Base-by-base conservation (phyloP, 345 rosid species). In the Citrus mangshanensis region DNA sequence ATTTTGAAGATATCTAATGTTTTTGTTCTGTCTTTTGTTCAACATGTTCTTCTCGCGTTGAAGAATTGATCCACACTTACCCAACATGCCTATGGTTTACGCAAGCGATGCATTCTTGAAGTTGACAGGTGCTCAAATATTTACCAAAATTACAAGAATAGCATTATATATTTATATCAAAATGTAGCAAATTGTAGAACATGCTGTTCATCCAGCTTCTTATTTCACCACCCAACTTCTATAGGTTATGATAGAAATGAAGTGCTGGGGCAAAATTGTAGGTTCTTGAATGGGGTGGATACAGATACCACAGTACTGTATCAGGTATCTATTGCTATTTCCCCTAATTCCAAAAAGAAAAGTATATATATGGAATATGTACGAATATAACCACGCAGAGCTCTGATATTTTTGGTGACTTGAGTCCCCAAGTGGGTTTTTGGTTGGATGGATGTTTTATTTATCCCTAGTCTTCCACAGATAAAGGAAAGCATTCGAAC, bases 61-160 rank as follows among this genome's bases (percentile, higher is more conserved):
- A 90, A 96, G 98, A 85, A 94, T 87, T 59, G 93, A 93, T 84
- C 90, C 92, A 35, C 86, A 88, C 68, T 88, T 91, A 79, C 93
- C 93, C 0, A 92, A 88, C 83, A 86, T 93, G 91, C 98, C 97
- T 51, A 88, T 96, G 61, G 94, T 93, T 72, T 96, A 96, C 10
- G 97, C 92, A 34, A 96, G 98, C 72, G 98, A 96, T 64, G 94
- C 93, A 76, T 96, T 96, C 91, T 87, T 93, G 79, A 91, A 86
- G 84, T 62, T 94, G 88, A 93, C 98, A 76, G 99, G 99, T 95
- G 67, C 77, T 71, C 34, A 32, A 63, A 65, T 58, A 38, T 83
- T 37, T 71, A 34, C 21, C 19, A 27, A 62, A 69, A 62, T 68
- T 79, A 4, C n/a, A 27, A 2, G 30, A 65, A 65, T 25, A 14